These are phyloP conservation scores for Penicillium thymicola DNA, from an alignment of 2,329 filamentous ascomycete genomes.

Conservation along the genomic window DNA sequence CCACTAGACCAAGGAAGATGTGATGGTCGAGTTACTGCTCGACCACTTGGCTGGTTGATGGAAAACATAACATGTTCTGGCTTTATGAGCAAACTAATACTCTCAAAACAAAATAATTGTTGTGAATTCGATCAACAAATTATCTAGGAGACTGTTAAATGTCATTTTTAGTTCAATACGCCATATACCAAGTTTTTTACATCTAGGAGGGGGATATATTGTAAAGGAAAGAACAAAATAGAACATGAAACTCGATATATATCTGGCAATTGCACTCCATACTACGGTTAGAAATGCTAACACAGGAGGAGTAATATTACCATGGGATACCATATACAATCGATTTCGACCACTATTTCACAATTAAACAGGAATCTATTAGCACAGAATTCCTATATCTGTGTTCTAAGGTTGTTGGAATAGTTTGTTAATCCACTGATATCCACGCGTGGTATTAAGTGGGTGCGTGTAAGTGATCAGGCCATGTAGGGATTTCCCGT, in stretches of 20 bases:
- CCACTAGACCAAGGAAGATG: conserved; percentile 39
- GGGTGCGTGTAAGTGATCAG: neutral
- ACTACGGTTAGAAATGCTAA: too few relatives aligned
- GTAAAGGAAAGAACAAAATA: neutral
- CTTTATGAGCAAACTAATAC: neutral
- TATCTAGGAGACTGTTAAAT: neutral
- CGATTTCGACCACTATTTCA: too few relatives aligned
- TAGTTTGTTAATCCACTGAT: neutral
- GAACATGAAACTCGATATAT: neutral
- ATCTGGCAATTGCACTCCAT: too few relatives aligned
- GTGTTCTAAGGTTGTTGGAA: too few relatives aligned
- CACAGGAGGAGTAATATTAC: neutral
- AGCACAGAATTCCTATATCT: neutral
- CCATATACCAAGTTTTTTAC: neutral
- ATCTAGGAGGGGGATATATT: neutral
- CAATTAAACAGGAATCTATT: too few relatives aligned
- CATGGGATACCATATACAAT: neutral
- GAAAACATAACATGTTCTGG: fast-evolving
- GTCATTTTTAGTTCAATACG: neutral
- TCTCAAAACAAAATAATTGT: neutral
- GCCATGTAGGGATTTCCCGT: conserved; percentile 14
- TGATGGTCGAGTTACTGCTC: conserved; percentile 24
- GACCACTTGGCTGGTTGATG: conserved; percentile 26
- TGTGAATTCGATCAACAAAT: neutral
- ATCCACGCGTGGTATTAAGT: neutral